These are phyloP conservation scores for Candida stauntonica DNA, from an alignment of 805 yeast species.

Conservation along the genomic window DNA sequence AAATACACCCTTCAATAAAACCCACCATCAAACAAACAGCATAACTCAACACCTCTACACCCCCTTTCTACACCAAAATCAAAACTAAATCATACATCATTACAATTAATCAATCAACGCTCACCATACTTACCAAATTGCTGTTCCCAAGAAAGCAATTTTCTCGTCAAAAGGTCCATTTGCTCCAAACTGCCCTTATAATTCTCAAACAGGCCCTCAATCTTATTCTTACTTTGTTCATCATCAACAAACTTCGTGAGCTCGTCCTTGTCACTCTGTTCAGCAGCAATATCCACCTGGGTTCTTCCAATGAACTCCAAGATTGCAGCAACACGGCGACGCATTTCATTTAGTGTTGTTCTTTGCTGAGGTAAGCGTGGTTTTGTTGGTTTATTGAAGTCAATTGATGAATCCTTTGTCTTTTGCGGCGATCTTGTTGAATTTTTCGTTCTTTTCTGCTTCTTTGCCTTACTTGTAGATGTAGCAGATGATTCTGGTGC, in stretches of 20 bases:
- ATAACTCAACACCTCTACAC: too few relatives aligned
- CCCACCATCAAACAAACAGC: too few relatives aligned
- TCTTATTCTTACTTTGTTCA: constrained; percentile 33
- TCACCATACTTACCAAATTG: constrained; percentile 40
- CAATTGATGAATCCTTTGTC: constrained; percentile 34
- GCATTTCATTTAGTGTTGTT: constrained; percentile 75
- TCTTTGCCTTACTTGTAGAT: constrained; percentile 6
- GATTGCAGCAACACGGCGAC: constrained; percentile 83
- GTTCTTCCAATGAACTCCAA: constrained; percentile 87
- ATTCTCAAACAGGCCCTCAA: constrained; percentile 41
- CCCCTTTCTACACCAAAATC: too few relatives aligned
- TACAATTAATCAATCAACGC: constrained; percentile 6
- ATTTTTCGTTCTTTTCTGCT: constrained; percentile 14
- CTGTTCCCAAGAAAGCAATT: constrained; percentile 76
- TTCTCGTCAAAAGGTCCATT: constrained; percentile 72
- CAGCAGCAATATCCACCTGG: constrained; percentile 76
- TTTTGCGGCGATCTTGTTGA: constrained; percentile 9
- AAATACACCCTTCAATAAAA: too few relatives aligned
- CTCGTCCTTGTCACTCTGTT: constrained; percentile 54
- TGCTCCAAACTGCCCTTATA: constrained; percentile 56
- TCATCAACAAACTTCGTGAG: constrained; percentile 44
- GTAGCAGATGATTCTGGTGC: constrained; percentile 21
- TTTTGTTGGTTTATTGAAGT: constrained; percentile 66
- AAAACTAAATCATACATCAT: too few relatives aligned
- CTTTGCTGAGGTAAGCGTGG: constrained; percentile 81